A percentile compares a stretch with the other conserved stretches of the same genome.
These are phyloP conservation scores for Benincasa hispida DNA, from an alignment of 306 rosid genomes.

Conservation along the genomic window DNA sequence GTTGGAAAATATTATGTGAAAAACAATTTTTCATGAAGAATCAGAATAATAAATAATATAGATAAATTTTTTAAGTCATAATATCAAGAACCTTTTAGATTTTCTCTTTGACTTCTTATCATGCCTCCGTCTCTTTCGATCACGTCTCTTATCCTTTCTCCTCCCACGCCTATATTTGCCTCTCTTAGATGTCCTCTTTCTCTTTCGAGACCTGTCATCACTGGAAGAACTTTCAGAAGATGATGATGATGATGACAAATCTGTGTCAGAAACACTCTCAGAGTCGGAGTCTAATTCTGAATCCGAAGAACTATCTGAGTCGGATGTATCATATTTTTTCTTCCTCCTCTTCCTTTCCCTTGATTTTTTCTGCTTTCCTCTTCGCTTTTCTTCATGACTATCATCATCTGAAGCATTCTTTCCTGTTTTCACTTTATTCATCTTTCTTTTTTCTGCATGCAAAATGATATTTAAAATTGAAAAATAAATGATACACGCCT, in stretches of 20 bases:
- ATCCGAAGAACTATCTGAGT: conserved; percentile 69
- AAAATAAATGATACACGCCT: not conserved
- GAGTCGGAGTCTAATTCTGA: conserved; percentile 61
- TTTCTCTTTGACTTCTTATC: conserved; percentile 58
- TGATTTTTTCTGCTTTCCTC: conserved; percentile 56
- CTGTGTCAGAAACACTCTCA: conserved; percentile 73
- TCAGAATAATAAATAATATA: not conserved
- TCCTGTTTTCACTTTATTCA: conserved; percentile 26
- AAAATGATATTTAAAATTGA: not conserved
- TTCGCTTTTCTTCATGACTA: conserved; percentile 39
- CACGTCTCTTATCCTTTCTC: conserved; percentile 57
- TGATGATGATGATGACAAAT: conserved; percentile 53
- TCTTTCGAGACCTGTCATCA: conserved; percentile 67
- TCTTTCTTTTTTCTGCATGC: conserved; percentile 49
- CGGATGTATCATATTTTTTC: conserved; percentile 49
- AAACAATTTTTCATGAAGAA: not conserved
- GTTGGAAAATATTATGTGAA: too few relatives aligned
- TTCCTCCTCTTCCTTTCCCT: conserved; percentile 59
- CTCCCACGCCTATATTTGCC: conserved; percentile 53
- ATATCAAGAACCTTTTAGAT: conserved; percentile 49
- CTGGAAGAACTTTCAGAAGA: conserved; percentile 65
- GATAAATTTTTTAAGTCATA: not conserved
- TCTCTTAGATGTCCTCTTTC: conserved; percentile 63
- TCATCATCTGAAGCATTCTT: conserved; percentile 39
- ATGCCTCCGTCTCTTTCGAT: conserved; percentile 40